Conservation (phyloP, 2,329 filamentous ascomycete genomes). For the Sodiomyces alkalinus region DNA sequence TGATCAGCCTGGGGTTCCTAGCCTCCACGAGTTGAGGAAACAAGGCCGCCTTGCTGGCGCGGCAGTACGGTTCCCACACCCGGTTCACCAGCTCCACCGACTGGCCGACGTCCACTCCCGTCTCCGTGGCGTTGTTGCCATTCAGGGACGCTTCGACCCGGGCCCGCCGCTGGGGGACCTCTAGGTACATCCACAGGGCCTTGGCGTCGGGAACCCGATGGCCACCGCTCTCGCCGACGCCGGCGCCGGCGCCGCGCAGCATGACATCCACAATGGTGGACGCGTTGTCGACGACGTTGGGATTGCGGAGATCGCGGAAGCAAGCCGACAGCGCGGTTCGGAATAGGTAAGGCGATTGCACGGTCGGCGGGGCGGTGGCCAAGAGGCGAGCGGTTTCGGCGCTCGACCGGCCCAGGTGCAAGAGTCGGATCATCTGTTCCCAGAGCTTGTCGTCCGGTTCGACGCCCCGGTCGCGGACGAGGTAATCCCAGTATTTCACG, state of each 20-base stretch:
- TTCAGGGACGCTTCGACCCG: conserved; percentile 36
- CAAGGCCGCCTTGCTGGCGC: conserved; percentile 20
- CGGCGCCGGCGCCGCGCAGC: conserved; percentile 16
- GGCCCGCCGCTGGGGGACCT: conserved; percentile 21
- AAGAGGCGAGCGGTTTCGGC: conserved; percentile 45
- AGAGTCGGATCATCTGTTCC: conserved; percentile 49
- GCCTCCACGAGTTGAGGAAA: neutral
- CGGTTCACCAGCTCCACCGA: no score
- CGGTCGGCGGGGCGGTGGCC: conserved; percentile 35
- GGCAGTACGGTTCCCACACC: conserved; percentile 33
- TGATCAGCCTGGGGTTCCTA: neutral
- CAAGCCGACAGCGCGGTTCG: conserved; percentile 61
- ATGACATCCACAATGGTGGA: conserved; percentile 51
- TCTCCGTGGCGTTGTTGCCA: no score
- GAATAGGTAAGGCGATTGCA: conserved; percentile 26
- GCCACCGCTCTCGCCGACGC: conserved; percentile 14
- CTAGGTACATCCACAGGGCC: conserved; percentile 39
- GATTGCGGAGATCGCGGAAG: conserved; percentile 61
- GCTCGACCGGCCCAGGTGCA: conserved; percentile 53
- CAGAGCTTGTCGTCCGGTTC: conserved; percentile 59
- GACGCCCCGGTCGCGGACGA: conserved; percentile 48
- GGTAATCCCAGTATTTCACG: conserved; percentile 61
- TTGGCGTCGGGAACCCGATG: conserved; percentile 39
- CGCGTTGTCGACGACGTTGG: conserved; percentile 50
- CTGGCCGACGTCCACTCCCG: no score